Base-by-base conservation (phyloP, 139 green algal species). In the Chlorella sp. region DNA sequence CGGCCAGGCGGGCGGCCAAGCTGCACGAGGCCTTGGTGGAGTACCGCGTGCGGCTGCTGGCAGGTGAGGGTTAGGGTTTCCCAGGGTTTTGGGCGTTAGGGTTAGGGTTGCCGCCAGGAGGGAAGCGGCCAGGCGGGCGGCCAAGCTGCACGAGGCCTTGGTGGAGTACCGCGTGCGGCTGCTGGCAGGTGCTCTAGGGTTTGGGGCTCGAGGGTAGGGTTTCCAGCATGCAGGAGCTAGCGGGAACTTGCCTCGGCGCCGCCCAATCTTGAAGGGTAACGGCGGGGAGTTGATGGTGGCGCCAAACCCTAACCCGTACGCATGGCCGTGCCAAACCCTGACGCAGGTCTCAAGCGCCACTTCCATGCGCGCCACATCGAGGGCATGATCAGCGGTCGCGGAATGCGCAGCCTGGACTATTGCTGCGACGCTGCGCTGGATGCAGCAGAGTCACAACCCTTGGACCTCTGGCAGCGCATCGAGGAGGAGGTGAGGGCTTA, bases 331-430 rank as follows among this genome's bases (percentile, higher is more conserved):
- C 42, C 42, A 55, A 55, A 55, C 10, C 17, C 42, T 55, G 42
- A 55, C 42, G 17, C 10, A 55, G 17, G 42, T 55, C 42, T 95
- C 31, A 95, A 95, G 82, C 86, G 86, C 50, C 90, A 93, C 79
- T 92, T 93, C 74, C 82, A 91, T 50, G 71, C 63, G 31, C 92
- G 93, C 82, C 77, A 86, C 62, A 67, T 88, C 23, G 80, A 91
- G 65, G 90, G 82, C 27, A 70, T 88, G 50, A 71, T 88, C 59
- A 76, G 60, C 17, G 42, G 72, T 0, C 71, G 88, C 72, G 90
- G 82, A 24, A 68, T 93, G 71, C 82, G 89, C 27, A 83, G 93
- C 33, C 75, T 95, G 59, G 86, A 93, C 59, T 74, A 83, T 26
- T 81, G 71, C 5, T 92, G 87, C 60, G 90, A 95, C 49, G 73